These are phyloP conservation scores for Claviceps purpurea DNA, from an alignment of 2,329 filamentous ascomycete genomes.

Conservation along the genomic window DNA sequence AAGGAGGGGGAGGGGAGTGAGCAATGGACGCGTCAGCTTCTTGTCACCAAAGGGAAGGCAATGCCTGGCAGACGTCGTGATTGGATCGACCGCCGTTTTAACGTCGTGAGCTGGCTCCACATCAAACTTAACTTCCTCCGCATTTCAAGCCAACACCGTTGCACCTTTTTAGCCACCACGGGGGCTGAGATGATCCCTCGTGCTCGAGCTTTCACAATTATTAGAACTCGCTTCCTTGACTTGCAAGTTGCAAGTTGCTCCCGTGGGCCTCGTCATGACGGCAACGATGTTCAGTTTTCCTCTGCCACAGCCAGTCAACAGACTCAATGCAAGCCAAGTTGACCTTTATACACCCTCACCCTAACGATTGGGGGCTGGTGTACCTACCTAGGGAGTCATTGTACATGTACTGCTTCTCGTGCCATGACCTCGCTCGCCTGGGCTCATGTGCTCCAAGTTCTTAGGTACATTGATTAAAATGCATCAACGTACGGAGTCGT, in stretches of 20 bases:
- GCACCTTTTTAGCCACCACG: neutral
- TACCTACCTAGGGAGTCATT: neutral
- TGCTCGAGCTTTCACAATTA: neutral
- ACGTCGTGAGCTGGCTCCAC: neutral
- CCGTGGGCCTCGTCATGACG: conserved; percentile 4
- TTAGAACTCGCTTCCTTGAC: neutral
- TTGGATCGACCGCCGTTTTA: neutral
- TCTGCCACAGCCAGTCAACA: neutral
- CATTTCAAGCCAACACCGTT: neutral
- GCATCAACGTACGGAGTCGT: too few relatives aligned
- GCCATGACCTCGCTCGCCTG: too few relatives aligned
- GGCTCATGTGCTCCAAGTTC: too few relatives aligned
- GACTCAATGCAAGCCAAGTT: too few relatives aligned
- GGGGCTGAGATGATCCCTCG: neutral
- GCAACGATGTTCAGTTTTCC: conserved; percentile 2
- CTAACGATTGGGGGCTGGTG: neutral
- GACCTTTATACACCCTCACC: neutral
- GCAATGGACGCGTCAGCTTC: conserved; percentile 18
- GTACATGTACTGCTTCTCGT: too few relatives aligned
- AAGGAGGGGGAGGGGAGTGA: conserved; percentile 5
- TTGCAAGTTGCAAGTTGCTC: too few relatives aligned
- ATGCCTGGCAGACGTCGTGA: neutral
- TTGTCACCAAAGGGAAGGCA: conserved; percentile 1
- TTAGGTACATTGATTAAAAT: too few relatives aligned
- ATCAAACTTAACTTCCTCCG: neutral